phyloP scores from a whole-genome alignment of 306 rosid genomes.

The Quercus agrifolia region DNA sequence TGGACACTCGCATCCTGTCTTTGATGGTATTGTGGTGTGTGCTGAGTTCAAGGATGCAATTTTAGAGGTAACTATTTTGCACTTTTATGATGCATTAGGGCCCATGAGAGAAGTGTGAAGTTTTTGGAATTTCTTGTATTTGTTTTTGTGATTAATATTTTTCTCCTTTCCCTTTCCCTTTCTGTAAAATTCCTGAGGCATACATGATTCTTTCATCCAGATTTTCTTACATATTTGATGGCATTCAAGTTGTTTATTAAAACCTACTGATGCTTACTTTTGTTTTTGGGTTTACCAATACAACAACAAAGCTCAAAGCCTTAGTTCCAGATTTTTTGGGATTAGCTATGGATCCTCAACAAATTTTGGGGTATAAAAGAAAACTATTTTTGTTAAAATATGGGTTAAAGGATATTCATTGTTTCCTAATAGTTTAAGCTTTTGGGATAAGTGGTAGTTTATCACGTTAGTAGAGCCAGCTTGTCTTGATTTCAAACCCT shows the following conservation, averaged over 20 bases:
- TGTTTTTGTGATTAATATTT: not conserved
- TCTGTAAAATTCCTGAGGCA: not conserved
- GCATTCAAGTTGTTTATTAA: not conserved
- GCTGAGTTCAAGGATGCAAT: slow-evolving; percentile 78
- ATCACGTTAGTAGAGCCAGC: too few species aligned
- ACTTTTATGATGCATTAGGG: not conserved
- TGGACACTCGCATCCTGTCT: slow-evolving; percentile 80
- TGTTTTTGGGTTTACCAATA: not conserved
- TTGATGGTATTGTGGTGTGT: slow-evolving; percentile 91
- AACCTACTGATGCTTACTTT: not conserved
- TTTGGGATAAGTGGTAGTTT: too few species aligned
- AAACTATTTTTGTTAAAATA: too few species aligned
- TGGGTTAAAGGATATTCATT: too few species aligned
- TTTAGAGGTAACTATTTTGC: slow-evolving; percentile 54
- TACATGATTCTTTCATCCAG: not conserved
- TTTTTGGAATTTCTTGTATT: not conserved
- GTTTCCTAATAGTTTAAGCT: too few species aligned
- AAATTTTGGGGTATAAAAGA: too few species aligned
- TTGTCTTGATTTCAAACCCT: too few species aligned
- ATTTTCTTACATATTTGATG: not conserved
- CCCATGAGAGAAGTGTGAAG: not conserved
- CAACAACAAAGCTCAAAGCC: too few species aligned
- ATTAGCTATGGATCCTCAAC: too few species aligned
- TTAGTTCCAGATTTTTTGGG: too few species aligned
- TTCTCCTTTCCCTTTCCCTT: not conserved